A percentile compares a stretch with the other conserved stretches of the same genome.
phyloP scores from a whole-genome alignment of 768 basidiomycete genomes.

The Hydnomerulius pinastri region DNA sequence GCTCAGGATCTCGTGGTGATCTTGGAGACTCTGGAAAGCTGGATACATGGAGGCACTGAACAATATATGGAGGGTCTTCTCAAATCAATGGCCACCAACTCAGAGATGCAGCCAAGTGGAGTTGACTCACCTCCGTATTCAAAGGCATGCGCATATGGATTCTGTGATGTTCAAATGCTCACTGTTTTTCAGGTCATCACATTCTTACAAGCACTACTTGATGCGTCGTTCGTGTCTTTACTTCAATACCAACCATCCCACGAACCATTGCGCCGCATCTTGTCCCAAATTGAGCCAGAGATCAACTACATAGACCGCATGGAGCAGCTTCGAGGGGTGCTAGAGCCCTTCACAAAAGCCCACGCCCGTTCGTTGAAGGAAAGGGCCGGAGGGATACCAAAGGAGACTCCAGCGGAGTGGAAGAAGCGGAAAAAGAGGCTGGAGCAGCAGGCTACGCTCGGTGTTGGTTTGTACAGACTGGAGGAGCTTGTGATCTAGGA shows the following conservation, averaged over 20 bases:
- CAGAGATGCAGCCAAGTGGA: slow-evolving; percentile 14
- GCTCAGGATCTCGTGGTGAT: slow-evolving; percentile 41
- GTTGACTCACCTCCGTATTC: slow-evolving; percentile 26
- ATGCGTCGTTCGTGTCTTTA: slow-evolving; percentile 69
- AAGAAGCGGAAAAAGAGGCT: slow-evolving; percentile 53
- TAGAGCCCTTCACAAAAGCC: slow-evolving; percentile 63
- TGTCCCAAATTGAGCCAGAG: slow-evolving; percentile 56
- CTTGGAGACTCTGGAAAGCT: slow-evolving; percentile 39
- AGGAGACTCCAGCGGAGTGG: slow-evolving; percentile 45
- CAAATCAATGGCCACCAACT: slow-evolving; percentile 19
- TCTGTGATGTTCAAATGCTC: slow-evolving; percentile 31
- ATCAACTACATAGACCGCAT: slow-evolving; percentile 49
- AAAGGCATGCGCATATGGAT: slow-evolving; percentile 43
- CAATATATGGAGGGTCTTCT: slow-evolving; percentile 22
- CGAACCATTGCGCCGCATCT: slow-evolving; percentile 48
- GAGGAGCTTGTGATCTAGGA: slow-evolving; percentile 65
- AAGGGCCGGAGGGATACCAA: slow-evolving; percentile 32
- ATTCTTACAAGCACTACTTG: slow-evolving; percentile 68
- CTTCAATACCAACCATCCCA: slow-evolving; percentile 67
- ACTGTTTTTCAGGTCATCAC: slow-evolving; percentile 50
- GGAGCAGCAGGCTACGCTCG: slow-evolving; percentile 52
- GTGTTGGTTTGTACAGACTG: slow-evolving; percentile 67
- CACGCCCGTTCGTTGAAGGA: slow-evolving; percentile 53
- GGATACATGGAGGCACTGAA: slow-evolving; percentile 38
- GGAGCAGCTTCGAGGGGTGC: slow-evolving; percentile 57